Evolutionary conservation across 805 yeast species (phyloP).

Genomic region (Metschnikowia vanudenii): DNA sequence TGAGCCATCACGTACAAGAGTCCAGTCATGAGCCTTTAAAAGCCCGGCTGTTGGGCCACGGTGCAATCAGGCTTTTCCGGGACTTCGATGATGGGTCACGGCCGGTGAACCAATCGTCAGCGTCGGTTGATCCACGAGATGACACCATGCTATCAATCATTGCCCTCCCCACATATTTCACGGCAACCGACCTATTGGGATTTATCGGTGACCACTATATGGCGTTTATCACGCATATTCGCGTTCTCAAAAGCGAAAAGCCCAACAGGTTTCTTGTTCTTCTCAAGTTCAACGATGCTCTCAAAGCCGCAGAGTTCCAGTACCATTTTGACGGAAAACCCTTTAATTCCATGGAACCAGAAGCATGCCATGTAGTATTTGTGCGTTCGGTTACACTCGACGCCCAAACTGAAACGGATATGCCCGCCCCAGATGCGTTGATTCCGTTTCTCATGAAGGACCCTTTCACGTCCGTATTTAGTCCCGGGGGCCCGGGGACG

Average conservation of each 20-base stretch:
- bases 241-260: constrained; percentile 64
- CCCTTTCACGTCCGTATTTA: constrained; percentile 54
- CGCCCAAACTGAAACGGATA: constrained; percentile 5
- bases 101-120: constrained; percentile 4
- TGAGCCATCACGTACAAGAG: constrained; percentile 2
- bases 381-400: constrained; percentile 58
- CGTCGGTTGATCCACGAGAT: constrained; percentile 38
- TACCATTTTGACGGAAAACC: constrained; percentile 64
- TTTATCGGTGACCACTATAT: constrained; percentile 67
- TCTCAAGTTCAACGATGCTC: constrained; percentile 62
- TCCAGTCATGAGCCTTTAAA: constrained; percentile 45
- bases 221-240: constrained; percentile 61
- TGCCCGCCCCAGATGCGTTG: constrained; percentile 22
- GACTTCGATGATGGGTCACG: constrained; percentile 41
- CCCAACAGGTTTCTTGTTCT: constrained; percentile 74
- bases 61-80: constrained; percentile 66
- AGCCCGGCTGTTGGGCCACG: constrained; percentile 69
- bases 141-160: constrained; percentile 72
- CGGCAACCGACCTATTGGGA: constrained; percentile 79
- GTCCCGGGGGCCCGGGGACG: not conserved
- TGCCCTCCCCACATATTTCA: constrained; percentile 86
- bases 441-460: constrained; percentile 72
- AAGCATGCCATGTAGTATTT: constrained; percentile 72
- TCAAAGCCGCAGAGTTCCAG: constrained; percentile 62
- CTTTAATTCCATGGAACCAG: constrained; percentile 88